Evolutionary conservation across 129 eudicot genomes (phyloP).

Genomic region (Dittrichia graveolens): DNA sequence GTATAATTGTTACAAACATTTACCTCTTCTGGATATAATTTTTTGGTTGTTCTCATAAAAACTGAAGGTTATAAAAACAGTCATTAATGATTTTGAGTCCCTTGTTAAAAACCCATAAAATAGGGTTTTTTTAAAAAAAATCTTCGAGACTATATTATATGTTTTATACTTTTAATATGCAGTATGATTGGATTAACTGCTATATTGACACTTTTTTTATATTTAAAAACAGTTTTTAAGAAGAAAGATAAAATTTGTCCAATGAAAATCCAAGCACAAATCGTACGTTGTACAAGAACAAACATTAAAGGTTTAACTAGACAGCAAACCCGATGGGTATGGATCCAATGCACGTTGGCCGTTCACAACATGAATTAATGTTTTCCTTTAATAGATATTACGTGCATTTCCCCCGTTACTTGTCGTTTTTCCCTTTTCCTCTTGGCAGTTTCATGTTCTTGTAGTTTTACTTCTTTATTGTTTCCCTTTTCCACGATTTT

Average conservation of each 20-base stretch:
- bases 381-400: slow-evolving; percentile 15
- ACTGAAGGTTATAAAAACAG: no score
- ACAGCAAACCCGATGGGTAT: slow-evolving; percentile 25
- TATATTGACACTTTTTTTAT: no score
- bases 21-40: no score
- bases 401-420: background rate
- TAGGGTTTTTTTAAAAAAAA: no score
- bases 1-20: no score
- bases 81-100: no score
- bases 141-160: no score
- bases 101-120: no score
- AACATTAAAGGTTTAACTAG: slow-evolving; percentile 6
- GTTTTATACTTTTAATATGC: no score
- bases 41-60: no score
- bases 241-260: background rate
- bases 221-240: no score
- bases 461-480: slow-evolving; percentile 24
- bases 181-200: no score
- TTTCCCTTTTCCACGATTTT: background rate
- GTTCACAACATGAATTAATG: slow-evolving; percentile 25
- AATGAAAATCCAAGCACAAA: slow-evolving; percentile 6
- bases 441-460: slow-evolving; percentile 34
- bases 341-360: slow-evolving; percentile 25
- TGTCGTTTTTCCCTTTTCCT: slow-evolving; percentile 25
- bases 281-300: slow-evolving; percentile 24